phyloP scores from a whole-genome alignment of 306 rosid genomes.

The Lablab purpureus region DNA sequence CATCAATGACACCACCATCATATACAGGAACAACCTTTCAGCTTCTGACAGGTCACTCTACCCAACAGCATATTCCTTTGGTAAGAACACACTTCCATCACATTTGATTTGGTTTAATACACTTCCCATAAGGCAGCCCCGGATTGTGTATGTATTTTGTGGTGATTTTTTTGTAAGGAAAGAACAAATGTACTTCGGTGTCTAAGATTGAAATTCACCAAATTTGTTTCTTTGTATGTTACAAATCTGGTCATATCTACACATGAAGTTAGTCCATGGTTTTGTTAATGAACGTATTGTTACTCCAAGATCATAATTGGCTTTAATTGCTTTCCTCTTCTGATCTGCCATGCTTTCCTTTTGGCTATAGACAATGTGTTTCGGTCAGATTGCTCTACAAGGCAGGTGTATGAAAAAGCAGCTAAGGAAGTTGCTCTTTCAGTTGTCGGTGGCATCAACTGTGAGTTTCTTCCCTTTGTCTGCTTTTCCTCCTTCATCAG shows the following conservation, averaged over 20 bases:
- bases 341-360: slow-evolving; percentile 40
- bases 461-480: slow-evolving; percentile 61
- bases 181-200: slow-evolving; percentile 24
- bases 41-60: slow-evolving; percentile 94
- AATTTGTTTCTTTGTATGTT: slow-evolving; percentile 36
- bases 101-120: slow-evolving; percentile 33
- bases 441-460: slow-evolving; percentile 88
- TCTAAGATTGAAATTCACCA: slow-evolving; percentile 13
- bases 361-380: slow-evolving; percentile 79
- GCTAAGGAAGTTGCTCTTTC: slow-evolving; percentile 95
- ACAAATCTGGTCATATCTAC: slow-evolving; percentile 33
- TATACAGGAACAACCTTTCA: slow-evolving; percentile 83
- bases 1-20: slow-evolving; percentile 79
- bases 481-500: slow-evolving; percentile 36
- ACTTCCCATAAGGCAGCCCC: slow-evolving; percentile 4
- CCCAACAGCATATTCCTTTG: slow-evolving; percentile 94
- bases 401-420: slow-evolving; percentile 88
- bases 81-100: slow-evolving; percentile 53
- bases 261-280: slow-evolving; percentile 32
- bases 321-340: slow-evolving; percentile 45
- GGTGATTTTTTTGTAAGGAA: slow-evolving; percentile 11
- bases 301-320: slow-evolving; percentile 6
- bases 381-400: slow-evolving; percentile 78
- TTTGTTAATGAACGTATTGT: slow-evolving; percentile 33
- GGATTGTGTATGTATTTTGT: neutral